Conservation (phyloP, 164 flowering plant genomes). For the Dillenia turbinata region DNA sequence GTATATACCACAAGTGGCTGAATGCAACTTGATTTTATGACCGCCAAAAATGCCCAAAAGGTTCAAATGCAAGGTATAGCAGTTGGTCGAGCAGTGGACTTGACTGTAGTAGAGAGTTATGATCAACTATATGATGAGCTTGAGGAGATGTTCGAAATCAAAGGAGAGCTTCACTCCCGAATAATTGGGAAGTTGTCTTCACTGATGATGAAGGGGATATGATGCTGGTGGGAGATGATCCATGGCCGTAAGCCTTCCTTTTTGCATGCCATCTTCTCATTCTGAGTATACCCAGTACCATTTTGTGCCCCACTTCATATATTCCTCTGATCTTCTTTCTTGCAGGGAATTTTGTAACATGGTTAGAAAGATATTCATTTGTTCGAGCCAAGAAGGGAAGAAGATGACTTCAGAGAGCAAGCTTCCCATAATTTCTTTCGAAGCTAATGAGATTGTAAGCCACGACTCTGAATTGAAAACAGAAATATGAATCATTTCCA, state of each 20-base stretch:
- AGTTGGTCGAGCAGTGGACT: constrained; percentile 91
- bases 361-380: constrained; percentile 75
- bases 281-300: too few relatives aligned
- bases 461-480: constrained; percentile 19
- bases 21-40: background rate
- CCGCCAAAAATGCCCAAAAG: constrained; percentile 21
- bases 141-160: constrained; percentile 78
- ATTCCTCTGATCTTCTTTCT: background rate
- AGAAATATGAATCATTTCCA: background rate
- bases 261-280: background rate
- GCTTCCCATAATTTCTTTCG: constrained; percentile 28
- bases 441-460: constrained; percentile 37
- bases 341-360: constrained; percentile 89
- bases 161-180: constrained; percentile 59
- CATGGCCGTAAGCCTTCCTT: constrained; percentile 50
- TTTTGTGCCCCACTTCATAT: too few relatives aligned
- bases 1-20: background rate
- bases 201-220: constrained; percentile 95
- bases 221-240: constrained; percentile 94
- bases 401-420: constrained; percentile 50
- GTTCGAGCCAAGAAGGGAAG: constrained; percentile 77
- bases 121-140: constrained; percentile 67
- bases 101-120: constrained; percentile 58
- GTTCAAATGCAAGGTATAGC: constrained; percentile 95
- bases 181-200: constrained; percentile 80